Conservation (phyloP, 352 stramenopile genomes). For the Pythium insidiosum region DNA sequence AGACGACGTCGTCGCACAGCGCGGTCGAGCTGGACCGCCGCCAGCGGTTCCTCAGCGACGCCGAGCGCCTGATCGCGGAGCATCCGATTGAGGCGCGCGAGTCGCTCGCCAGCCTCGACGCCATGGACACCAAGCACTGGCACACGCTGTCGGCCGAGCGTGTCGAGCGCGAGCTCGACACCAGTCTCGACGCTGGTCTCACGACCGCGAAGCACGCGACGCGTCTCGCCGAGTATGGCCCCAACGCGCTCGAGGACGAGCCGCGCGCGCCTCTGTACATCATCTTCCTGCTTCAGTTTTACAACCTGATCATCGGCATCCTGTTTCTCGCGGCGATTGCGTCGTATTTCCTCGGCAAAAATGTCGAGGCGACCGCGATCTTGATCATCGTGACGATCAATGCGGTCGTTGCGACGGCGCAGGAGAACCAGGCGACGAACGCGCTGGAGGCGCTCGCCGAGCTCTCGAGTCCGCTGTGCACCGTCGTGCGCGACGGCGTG, state of each 20-base stretch:
- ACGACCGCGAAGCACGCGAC: constrained; percentile 28
- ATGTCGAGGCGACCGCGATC: constrained; percentile 63
- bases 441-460: constrained; percentile 48
- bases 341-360: constrained; percentile 50
- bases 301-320: constrained; percentile 72
- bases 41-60: constrained; percentile 52
- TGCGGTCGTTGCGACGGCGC: constrained; percentile 42
- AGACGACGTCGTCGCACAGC: too few relatives aligned
- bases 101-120: constrained; percentile 49
- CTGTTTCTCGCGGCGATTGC: constrained; percentile 49
- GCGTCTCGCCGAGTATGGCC: constrained; percentile 33
- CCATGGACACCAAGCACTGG: constrained; percentile 44
- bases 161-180: constrained; percentile 43
- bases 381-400: constrained; percentile 62
- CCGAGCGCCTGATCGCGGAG: constrained; percentile 40
- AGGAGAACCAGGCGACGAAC: constrained; percentile 60
- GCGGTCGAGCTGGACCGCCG: constrained; percentile 36
- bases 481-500: constrained; percentile 54
- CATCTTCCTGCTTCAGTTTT: constrained; percentile 69
- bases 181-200: constrained; percentile 39
- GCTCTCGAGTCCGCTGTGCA: constrained; percentile 53
- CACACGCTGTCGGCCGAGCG: constrained; percentile 31
- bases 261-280: constrained; percentile 44
- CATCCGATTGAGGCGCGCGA: constrained; percentile 33
- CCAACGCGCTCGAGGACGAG: constrained; percentile 61